A percentile compares a stretch with the other conserved stretches of the same genome.
phyloP scores from a whole-genome alignment of 192 early-diverging fungal genomes.

The Entophlyctis luteolus region DNA sequence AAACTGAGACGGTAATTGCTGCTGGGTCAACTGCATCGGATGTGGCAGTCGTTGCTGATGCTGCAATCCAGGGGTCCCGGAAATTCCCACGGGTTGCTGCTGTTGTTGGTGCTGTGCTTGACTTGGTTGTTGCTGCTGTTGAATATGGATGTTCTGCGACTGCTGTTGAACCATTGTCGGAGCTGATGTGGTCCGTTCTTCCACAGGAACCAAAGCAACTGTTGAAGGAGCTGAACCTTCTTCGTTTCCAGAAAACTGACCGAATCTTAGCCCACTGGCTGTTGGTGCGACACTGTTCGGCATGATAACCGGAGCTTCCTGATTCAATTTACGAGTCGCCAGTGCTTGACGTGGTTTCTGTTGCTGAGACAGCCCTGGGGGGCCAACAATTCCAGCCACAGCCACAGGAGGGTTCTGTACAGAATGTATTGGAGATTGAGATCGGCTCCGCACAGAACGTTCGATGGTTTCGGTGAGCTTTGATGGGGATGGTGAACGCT shows the following conservation, averaged over 20 bases:
- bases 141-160: background rate
- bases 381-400: slow-evolving; percentile 1
- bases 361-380: slow-evolving; percentile 35
- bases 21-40: slow-evolving; percentile 10
- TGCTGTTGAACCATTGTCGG: background rate
- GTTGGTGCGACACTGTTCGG: slow-evolving; percentile 60
- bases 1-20: slow-evolving; percentile 21
- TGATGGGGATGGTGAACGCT: slow-evolving; percentile 9
- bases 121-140: slow-evolving; percentile 9
- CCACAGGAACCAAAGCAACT: background rate
- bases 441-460: background rate
- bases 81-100: slow-evolving; percentile 5
- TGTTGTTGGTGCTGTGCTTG: slow-evolving; percentile 10
- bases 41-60: slow-evolving; percentile 20
- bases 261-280: slow-evolving; percentile 67
- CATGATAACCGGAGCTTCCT: slow-evolving; percentile 87
- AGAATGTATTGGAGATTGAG: background rate
- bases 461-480: background rate
- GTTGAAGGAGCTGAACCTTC: background rate
- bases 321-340: slow-evolving; percentile 72
- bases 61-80: background rate
- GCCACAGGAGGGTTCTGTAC: background rate
- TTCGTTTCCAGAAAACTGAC: slow-evolving; percentile 50
- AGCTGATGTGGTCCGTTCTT: background rate
- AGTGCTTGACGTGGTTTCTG: slow-evolving; percentile 33